Evolutionary conservation across 768 basidiomycete genomes (phyloP).

Genomic region (Xerocomus spinulosus): DNA sequence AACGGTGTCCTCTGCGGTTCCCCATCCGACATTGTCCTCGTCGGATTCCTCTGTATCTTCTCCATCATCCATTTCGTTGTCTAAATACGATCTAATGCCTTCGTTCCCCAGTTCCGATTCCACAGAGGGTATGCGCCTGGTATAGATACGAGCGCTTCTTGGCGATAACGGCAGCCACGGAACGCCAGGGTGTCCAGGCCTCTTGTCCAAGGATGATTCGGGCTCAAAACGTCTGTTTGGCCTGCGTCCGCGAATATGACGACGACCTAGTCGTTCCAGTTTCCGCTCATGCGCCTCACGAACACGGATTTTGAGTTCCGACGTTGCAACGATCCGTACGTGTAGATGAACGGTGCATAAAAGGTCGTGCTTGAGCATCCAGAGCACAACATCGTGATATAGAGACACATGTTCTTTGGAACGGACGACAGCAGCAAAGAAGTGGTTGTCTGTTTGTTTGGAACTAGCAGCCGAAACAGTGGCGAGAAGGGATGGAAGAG

Average conservation of each 20-base stretch:
- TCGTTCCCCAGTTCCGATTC: conserved; percentile 45
- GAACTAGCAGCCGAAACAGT: conserved; percentile 66
- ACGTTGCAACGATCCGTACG: conserved; percentile 77
- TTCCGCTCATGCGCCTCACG: conserved; percentile 39
- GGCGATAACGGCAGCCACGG: conserved; percentile 56
- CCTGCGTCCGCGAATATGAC: conserved; percentile 20
- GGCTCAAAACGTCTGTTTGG: conserved; percentile 16
- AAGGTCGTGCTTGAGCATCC: conserved; percentile 88
- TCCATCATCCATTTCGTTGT: conserved; percentile 31
- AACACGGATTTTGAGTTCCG: conserved; percentile 70
- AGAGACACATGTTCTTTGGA: conserved; percentile 60
- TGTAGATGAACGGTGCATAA: conserved; percentile 81
- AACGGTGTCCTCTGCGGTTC: conserved; percentile 44
- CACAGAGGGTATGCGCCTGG: conserved; percentile 42
- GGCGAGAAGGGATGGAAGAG: conserved; percentile 70
- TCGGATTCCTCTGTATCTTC: conserved; percentile 39
- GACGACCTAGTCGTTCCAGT: conserved; percentile 26
- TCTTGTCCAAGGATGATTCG: conserved; percentile 17
- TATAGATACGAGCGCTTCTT: conserved; percentile 43
- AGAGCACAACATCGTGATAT: conserved; percentile 80
- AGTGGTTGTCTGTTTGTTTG: conserved; percentile 64
- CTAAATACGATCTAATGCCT: conserved; percentile 24
- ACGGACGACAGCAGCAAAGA: conserved; percentile 74
- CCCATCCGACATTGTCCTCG: conserved; percentile 47
- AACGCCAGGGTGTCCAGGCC: conserved; percentile 19